Evolutionary conservation across 2,329 filamentous ascomycete species (phyloP).

Genomic region (Daldinia sp.): DNA sequence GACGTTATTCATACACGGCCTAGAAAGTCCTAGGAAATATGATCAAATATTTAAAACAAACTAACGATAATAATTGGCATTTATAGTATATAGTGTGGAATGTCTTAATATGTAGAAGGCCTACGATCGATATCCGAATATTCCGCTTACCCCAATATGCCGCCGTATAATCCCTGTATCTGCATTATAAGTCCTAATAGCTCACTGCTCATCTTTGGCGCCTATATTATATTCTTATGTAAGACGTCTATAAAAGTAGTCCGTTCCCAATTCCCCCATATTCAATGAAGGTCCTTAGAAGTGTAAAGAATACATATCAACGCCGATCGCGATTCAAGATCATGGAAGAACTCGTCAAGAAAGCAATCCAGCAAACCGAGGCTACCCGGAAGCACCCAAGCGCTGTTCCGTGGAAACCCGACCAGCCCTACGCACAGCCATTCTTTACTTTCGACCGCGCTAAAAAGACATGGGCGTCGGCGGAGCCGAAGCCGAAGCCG

Average conservation of each 20-base stretch:
- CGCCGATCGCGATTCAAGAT: background rate
- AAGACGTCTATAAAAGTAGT: too few relatives aligned
- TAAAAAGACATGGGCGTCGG: slow-evolving; percentile 34
- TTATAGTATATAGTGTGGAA: too few relatives aligned
- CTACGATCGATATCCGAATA: background rate
- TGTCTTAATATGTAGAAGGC: background rate
- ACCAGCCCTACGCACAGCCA: slow-evolving; percentile 41
- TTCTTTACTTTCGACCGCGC: slow-evolving; percentile 37
- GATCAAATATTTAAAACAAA: background rate
- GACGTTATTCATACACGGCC: background rate
- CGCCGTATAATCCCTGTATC: background rate
- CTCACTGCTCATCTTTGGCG: background rate
- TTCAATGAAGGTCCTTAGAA: background rate
- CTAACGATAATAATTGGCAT: too few relatives aligned
- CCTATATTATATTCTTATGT: background rate
- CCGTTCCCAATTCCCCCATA: too few relatives aligned
- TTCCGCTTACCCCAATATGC: background rate
- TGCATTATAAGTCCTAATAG: background rate
- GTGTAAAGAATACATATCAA: background rate
- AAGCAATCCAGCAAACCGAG: slow-evolving; percentile 34
- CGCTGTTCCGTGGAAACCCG: slow-evolving; percentile 38
- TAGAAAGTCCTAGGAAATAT: background rate
- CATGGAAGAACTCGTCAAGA: slow-evolving; percentile 41
- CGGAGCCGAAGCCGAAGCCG: background rate
- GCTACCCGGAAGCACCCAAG: slow-evolving; percentile 18